Conservation (phyloP, 257 asterid species). For the Solanum infundibuliforme region DNA sequence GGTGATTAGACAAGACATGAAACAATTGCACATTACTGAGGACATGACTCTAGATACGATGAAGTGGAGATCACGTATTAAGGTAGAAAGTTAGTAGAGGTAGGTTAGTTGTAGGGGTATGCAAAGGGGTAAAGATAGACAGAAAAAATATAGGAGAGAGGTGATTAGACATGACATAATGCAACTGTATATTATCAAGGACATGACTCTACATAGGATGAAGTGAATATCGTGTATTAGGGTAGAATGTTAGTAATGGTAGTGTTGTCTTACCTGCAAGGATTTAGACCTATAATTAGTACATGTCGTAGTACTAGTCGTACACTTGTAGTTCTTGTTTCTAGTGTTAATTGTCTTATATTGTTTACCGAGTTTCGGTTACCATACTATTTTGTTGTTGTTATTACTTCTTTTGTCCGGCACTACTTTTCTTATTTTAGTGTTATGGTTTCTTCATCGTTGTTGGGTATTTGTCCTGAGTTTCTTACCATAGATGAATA, state of each 20-base stretch:
- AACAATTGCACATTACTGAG: too few species aligned
- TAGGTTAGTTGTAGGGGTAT: not conserved
- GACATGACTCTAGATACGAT: too few species aligned
- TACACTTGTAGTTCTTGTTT: not conserved
- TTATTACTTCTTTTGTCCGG: not conserved
- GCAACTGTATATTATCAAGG: too few species aligned
- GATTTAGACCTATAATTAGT: not conserved
- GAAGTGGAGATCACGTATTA: not conserved
- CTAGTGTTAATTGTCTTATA: not conserved
- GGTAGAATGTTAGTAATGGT: not conserved
- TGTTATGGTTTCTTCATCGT: not conserved
- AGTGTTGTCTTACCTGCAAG: not conserved
- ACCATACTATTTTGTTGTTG: not conserved
- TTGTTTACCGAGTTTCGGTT: not conserved
- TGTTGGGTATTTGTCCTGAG: too few species aligned
- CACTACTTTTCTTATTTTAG: not conserved
- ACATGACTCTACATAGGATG: too few species aligned
- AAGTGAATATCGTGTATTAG: not conserved
- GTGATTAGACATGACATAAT: not conserved
- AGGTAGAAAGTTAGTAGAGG: not conserved
- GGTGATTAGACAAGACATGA: not conserved
- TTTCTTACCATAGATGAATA: too few species aligned
- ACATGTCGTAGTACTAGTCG: not conserved
- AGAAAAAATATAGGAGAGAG: not conserved
- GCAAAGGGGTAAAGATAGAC: not conserved